Conservation (phyloP, 768 basidiomycete genomes). For the Gautieria morchelliformis region DNA sequence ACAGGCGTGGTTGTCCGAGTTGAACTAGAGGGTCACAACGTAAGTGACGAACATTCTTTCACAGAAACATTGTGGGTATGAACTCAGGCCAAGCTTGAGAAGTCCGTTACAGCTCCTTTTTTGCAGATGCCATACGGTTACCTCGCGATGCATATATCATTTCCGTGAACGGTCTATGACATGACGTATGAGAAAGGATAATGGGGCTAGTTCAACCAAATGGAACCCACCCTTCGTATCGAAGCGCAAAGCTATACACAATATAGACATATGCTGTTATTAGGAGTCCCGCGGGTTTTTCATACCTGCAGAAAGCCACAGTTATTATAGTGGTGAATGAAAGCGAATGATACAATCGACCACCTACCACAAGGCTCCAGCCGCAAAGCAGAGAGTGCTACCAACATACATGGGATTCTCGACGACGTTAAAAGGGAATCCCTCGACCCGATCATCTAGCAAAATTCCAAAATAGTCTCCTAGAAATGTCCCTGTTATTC, state of each 20-base stretch:
- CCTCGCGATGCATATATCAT: slow-evolving; percentile 67
- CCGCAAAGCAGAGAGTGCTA: slow-evolving; percentile 83
- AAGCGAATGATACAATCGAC: background rate
- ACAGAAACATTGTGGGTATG: too few relatives aligned
- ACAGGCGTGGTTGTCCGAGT: too few relatives aligned
- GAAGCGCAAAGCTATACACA: slow-evolving; percentile 75
- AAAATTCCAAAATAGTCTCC: slow-evolving; percentile 47
- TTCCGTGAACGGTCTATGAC: slow-evolving; percentile 60
- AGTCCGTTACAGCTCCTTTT: slow-evolving; percentile 3
- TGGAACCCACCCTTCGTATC: slow-evolving; percentile 74
- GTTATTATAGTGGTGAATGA: background rate
- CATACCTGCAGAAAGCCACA: slow-evolving; percentile 44
- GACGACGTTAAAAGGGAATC: slow-evolving; percentile 95
- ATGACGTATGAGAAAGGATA: background rate
- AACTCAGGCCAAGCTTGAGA: too few relatives aligned
- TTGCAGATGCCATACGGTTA: background rate
- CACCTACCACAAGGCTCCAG: slow-evolving; percentile 75
- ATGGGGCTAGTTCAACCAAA: background rate
- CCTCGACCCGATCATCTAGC: slow-evolving; percentile 24
- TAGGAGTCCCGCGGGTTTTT: slow-evolving; percentile 74
- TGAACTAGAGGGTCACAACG: too few relatives aligned
- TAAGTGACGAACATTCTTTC: too few relatives aligned
- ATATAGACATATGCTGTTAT: slow-evolving; percentile 76
- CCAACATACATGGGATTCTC: slow-evolving; percentile 97
- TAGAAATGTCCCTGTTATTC: slow-evolving; percentile 88